A percentile compares a stretch with the other conserved stretches of the same genome.
These are phyloP conservation scores for Tolypocladium tundrense DNA, from an alignment of 2,329 filamentous ascomycete species.

Conservation along the genomic window DNA sequence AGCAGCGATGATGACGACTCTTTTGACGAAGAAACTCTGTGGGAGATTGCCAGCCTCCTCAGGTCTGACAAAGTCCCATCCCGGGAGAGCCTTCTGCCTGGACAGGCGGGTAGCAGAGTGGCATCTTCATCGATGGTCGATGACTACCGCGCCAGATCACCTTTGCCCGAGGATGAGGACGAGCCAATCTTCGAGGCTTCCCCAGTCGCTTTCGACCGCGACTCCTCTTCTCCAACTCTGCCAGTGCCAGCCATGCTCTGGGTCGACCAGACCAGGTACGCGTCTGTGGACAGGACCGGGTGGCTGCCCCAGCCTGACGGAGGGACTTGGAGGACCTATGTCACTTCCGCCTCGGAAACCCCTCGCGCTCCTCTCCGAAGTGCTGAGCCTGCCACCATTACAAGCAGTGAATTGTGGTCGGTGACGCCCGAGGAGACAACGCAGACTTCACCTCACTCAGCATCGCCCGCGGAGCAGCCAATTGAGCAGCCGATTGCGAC, in stretches of 20 bases:
- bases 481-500: not conserved
- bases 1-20: constrained; percentile 26
- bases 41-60: constrained; percentile 53
- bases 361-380: constrained; percentile 18
- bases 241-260: not conserved
- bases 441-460: not conserved
- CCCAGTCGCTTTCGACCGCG: not conserved
- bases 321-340: not conserved
- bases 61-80: constrained; percentile 41
- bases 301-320: constrained; percentile 21
- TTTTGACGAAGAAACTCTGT: constrained; percentile 52
- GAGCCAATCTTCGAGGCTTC: not conserved
- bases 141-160: not conserved
- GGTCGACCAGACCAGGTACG: not conserved
- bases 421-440: not conserved
- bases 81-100: constrained; percentile 38
- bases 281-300: not conserved
- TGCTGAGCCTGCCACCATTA: constrained; percentile 18
- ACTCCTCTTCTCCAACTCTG: not conserved
- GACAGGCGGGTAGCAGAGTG: constrained; percentile 10
- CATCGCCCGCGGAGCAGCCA: not conserved
- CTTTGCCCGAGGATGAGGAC: not conserved
- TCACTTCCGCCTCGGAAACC: not conserved
- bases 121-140: not conserved
- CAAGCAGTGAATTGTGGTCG: constrained; percentile 27